phyloP scores from a whole-genome alignment of 2,329 filamentous ascomycete species.

The Podosphaera xanthii region DNA sequence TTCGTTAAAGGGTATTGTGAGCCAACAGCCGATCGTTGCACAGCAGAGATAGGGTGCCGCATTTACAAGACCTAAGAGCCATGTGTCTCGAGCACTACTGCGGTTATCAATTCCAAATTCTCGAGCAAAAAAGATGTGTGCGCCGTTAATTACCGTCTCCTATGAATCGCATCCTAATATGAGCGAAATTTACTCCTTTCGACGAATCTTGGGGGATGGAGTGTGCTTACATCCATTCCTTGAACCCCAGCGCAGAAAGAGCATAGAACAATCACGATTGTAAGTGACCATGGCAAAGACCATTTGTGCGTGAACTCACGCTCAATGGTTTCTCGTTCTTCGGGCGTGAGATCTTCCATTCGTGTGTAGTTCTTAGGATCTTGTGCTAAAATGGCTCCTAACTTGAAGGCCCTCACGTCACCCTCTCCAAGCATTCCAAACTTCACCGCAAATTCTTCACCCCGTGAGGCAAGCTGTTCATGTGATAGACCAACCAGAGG shows the following conservation, averaged over 20 bases:
- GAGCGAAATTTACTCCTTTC: too few relatives aligned
- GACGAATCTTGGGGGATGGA: too few relatives aligned
- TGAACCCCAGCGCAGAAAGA: constrained; percentile 16
- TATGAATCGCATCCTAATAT: not conserved
- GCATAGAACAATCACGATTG: constrained; percentile 1
- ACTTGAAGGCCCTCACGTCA: constrained; percentile 32
- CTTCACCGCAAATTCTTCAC: constrained; percentile 36
- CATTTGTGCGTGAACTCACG: constrained; percentile 2
- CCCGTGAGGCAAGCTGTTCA: constrained; percentile 27
- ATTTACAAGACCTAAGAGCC: constrained; percentile 36
- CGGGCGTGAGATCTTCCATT: constrained; percentile 25
- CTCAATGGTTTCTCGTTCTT: not conserved
- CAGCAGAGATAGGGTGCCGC: constrained; percentile 21
- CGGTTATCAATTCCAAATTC: constrained; percentile 20
- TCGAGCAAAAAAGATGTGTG: constrained; percentile 21
- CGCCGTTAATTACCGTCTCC: constrained; percentile 21
- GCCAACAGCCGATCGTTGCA: constrained; percentile 33
- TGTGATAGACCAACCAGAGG: constrained; percentile 31
- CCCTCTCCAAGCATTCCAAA: constrained; percentile 25
- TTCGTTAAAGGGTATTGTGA: constrained; percentile 38
- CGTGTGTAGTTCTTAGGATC: constrained; percentile 31
- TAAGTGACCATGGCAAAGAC: not conserved
- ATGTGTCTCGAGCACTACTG: constrained; percentile 22
- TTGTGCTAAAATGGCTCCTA: constrained; percentile 53
- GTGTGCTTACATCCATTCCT: constrained; percentile 6